These are phyloP conservation scores for Colletotrichum lini DNA, from an alignment of 2,329 filamentous ascomycete genomes.

Conservation along the genomic window DNA sequence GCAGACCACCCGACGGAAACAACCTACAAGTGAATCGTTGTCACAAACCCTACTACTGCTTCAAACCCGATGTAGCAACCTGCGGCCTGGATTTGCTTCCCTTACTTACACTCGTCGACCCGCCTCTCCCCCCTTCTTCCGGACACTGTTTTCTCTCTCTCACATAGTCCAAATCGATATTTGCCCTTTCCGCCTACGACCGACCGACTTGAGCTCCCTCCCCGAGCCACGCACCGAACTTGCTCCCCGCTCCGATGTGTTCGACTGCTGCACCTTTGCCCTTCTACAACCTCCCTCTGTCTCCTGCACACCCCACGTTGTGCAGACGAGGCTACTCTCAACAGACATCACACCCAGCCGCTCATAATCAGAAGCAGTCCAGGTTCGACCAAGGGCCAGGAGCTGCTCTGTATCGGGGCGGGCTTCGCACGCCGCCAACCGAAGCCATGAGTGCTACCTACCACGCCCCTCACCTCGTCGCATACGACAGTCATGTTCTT, in stretches of 20 bases:
- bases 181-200: not conserved
- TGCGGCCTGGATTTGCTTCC: not conserved
- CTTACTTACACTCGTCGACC: slow-evolving; percentile 6
- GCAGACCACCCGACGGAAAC: not conserved
- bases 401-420: slow-evolving; percentile 51
- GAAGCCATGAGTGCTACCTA: slow-evolving; percentile 70
- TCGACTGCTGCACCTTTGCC: slow-evolving; percentile 43
- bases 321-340: slow-evolving; percentile 35
- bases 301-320: slow-evolving; percentile 37
- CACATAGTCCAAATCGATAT: not conserved
- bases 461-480: slow-evolving; percentile 60
- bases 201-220: slow-evolving; percentile 19
- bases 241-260: slow-evolving; percentile 46
- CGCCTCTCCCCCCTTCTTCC: not conserved
- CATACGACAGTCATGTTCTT: slow-evolving; percentile 63
- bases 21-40: slow-evolving; percentile 6
- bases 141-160: not conserved
- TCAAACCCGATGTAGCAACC: slow-evolving; percentile 27
- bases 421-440: slow-evolving; percentile 65
- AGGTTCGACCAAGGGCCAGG: slow-evolving; percentile 38
- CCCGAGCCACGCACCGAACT: slow-evolving; percentile 16
- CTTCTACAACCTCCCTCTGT: slow-evolving; percentile 41
- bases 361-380: slow-evolving; percentile 25
- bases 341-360: slow-evolving; percentile 6
- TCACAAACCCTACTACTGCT: slow-evolving; percentile 1